Percentiles rank a stretch among this genome's conserved stretches.
phyloP scores from a whole-genome alignment of 176 grass and related monocot genomes.

The Carex littledalei region DNA sequence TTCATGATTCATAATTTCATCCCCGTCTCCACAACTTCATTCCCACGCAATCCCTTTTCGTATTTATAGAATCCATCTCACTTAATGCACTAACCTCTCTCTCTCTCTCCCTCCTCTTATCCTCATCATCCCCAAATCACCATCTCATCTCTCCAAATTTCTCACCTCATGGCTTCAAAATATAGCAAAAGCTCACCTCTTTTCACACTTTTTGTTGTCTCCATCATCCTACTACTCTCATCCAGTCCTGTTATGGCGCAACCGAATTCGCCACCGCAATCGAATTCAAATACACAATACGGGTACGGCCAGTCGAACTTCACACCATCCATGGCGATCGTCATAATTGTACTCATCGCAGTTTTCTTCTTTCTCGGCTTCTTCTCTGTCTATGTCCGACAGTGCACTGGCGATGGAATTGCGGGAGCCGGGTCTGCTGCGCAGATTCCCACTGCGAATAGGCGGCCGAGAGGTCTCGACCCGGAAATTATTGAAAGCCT shows the following conservation, averaged over 20 bases:
- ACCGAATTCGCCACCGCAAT: background rate
- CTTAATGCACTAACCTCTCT: background rate
- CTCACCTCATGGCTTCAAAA: background rate
- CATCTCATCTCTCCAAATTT: background rate
- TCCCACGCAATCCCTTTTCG: background rate
- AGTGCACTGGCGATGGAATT: slow-evolving; percentile 31
- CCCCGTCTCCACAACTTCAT: background rate
- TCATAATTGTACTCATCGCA: slow-evolving; percentile 62
- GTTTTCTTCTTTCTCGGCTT: slow-evolving; percentile 83
- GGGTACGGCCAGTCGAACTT: slow-evolving; percentile 17
- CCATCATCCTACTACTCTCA: slow-evolving; percentile 15
- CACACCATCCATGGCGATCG: slow-evolving; percentile 65
- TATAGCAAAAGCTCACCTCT: background rate
- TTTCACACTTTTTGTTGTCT: background rate
- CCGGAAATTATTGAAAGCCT: slow-evolving; percentile 42
- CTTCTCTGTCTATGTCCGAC: slow-evolving; percentile 81
- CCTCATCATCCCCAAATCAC: background rate
- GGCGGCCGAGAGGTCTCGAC: slow-evolving; percentile 52
- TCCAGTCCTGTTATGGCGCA: slow-evolving; percentile 14
- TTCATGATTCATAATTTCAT: background rate
- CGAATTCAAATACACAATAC: background rate
- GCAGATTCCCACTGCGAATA: background rate
- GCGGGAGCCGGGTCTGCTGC: background rate
- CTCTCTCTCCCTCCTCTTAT: background rate
- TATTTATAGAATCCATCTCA: background rate